Base-by-base conservation (phyloP, 352 stramenopile species). In the Blastocystis sp. region DNA sequence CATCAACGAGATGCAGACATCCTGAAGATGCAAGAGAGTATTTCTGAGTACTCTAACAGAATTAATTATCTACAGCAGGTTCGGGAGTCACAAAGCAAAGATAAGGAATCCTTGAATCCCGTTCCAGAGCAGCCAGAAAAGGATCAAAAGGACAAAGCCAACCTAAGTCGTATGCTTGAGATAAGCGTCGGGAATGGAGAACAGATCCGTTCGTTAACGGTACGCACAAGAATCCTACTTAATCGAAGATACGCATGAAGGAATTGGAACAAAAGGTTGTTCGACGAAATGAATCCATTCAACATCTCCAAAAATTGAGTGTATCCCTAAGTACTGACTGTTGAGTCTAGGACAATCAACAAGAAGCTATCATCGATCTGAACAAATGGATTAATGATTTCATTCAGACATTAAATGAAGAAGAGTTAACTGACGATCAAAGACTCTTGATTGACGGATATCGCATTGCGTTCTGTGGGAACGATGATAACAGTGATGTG, bases 401-500 rank as follows among this genome's bases (percentile, higher is more conserved):
- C 27, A 16, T 75, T n/a, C 21, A 51, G 24, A 75, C n/a, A 9
- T 21, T 75, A 3, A 37, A 75, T 27, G 12, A 51, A 21, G 39
- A 54, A 4, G 65, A 51, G 12, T 46, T 7, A 7, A 75, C 65
- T 27, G 37, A 52, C 6, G 65, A 75, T 37, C 65, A 75, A 43
- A 37, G 37, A 51, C 12, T 54, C 9, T 21, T 75, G 2, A n/a
- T 52, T 7, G 16, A 51, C 27, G n/a, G 43, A 6, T 75, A 52
- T 27, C 5, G 19, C 5, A 39, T 75, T 37, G 3, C 65, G 21
- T 51, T 39, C n/a, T 21, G 6, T 11, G 7, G 12, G 2, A 51
- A 54, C 39, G 65, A 75, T 9, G 19, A 21, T n/a, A 75, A 75
- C 39, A 75, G 65, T 4, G 65, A 75, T 27, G 27, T 75, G 3